Base-by-base conservation (phyloP, 1,139 yeast genomes). In the Fermentozyma sake region DNA sequence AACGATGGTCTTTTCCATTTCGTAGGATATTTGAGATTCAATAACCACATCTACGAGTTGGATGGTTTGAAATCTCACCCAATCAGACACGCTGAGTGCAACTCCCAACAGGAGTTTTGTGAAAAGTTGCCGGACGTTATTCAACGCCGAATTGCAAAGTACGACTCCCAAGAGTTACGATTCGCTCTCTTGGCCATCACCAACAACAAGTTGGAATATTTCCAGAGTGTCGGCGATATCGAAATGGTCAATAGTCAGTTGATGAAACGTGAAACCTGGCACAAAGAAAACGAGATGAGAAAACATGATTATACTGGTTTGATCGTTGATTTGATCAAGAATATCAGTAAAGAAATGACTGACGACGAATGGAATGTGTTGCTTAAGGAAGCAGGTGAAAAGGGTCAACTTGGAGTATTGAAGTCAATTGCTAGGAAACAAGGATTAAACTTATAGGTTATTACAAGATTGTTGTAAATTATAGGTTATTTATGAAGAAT, bases 41-140 rank as follows among this genome's bases (percentile, higher is more conserved):
- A 68, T 32, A 77, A 71, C 13, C 48, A 51, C 22, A 58, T 79
- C n/a, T 76, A 75, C 45, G 87, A 80, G 43, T 56, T 79, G 27
- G 87, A 79, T 44, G 87, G 87, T 1, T 60, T 79, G 28, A 75
- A 73, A 35, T 60, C 57, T n/a, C 65, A 51, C 29, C 85, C 86
- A 1, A 76, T 79, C 23, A 54, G 52, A 23, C 86, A 79, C 44
- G 72, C 60, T 0, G 48, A 35, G 5, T 70, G 77, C 39, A 33
- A 31, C 3, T 39, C 52, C 4, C 51, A 57, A 17, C 65, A 60
- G 3, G 69, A 71, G 24, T 75, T 76, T 38, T 51, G 61, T 22
- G 51, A 48, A 5, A 62, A 59, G 41, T 48, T 75, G 24, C 68
- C 76, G 2, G 36, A 44, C 12, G 67, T 75, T 2, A 46, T 79